These are phyloP conservation scores for Diaporthe ampelina DNA, from an alignment of 2,329 filamentous ascomycete species.

Conservation along the genomic window DNA sequence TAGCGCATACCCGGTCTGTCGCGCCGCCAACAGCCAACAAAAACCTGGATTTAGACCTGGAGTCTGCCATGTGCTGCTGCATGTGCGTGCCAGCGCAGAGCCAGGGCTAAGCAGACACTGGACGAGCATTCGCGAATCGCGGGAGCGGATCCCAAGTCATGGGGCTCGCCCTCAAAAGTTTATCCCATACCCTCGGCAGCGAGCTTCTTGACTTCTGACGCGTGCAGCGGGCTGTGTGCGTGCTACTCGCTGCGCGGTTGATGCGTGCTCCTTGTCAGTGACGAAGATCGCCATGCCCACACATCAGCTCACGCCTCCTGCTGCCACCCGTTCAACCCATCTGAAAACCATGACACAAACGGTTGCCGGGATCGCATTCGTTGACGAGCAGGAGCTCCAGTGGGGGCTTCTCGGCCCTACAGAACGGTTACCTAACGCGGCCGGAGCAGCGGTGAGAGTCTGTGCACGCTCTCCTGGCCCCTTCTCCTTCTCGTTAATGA, in stretches of 20 bases:
- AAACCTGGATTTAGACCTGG: neutral
- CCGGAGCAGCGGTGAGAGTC: constrained; percentile 30
- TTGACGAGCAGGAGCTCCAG: neutral
- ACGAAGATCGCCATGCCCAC: constrained; percentile 9
- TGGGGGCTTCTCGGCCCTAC: constrained; percentile 20
- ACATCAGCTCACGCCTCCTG: constrained; percentile 9
- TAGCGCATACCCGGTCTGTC: constrained; percentile 12
- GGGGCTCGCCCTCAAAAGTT: constrained; percentile 21
- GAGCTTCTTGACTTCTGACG: constrained; percentile 8
- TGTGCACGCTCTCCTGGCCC: neutral
- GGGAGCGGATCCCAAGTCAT: constrained; percentile 22
- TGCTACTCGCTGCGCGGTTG: neutral
- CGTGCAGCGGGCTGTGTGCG: constrained; percentile 6
- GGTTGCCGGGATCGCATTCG: neutral
- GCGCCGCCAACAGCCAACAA: constrained; percentile 15
- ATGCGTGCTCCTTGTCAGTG: neutral
- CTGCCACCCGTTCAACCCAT: constrained; percentile 2
- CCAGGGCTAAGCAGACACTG: constrained; percentile 9
- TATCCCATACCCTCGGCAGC: constrained; percentile 21
- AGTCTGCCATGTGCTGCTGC: constrained; percentile 21
- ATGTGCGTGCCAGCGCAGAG: constrained; percentile 30
- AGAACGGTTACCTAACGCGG: constrained; percentile 19
- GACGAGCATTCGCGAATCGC: constrained; percentile 25
- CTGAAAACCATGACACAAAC: constrained; percentile 1
- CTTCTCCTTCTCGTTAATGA: too few relatives aligned